Conservation (phyloP, 2,329 filamentous ascomycete genomes). For the Colletotrichum orchidophilum region DNA sequence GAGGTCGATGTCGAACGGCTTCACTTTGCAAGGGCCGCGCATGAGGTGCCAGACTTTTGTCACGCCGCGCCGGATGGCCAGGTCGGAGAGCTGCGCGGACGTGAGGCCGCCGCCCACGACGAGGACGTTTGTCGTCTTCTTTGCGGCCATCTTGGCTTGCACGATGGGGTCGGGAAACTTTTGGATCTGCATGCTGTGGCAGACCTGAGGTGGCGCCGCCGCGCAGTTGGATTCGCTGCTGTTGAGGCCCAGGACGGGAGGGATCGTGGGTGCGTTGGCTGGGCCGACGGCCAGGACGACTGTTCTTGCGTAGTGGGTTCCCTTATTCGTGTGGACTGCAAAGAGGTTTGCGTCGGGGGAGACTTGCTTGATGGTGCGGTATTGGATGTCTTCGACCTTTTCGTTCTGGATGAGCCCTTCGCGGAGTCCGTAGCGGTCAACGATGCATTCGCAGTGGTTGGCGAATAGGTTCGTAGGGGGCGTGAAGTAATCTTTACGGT, state of each 20-base stretch:
- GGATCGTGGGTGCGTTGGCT: slow-evolving; percentile 66
- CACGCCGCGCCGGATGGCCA: slow-evolving; percentile 71
- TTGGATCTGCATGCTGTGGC: slow-evolving; percentile 73
- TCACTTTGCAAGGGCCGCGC: slow-evolving; percentile 68
- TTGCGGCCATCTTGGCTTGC: slow-evolving; percentile 59
- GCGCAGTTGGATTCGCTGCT: slow-evolving; percentile 15
- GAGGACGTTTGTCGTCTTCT: slow-evolving; percentile 68
- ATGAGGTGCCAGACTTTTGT: slow-evolving; percentile 76
- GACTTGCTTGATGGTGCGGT: slow-evolving; percentile 56
- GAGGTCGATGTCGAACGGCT: slow-evolving; percentile 81
- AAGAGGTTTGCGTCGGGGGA: slow-evolving; percentile 68
- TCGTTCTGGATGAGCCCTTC: slow-evolving; percentile 67
- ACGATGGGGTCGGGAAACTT: slow-evolving; percentile 65
- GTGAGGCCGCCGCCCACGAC: slow-evolving; percentile 81
- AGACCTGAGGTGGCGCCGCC: slow-evolving; percentile 51
- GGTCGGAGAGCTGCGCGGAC: slow-evolving; percentile 76
- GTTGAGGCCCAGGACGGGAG: slow-evolving; percentile 46
- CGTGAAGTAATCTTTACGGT: slow-evolving; percentile 75
- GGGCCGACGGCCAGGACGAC: slow-evolving; percentile 79
- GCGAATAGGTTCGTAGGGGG: slow-evolving; percentile 70
- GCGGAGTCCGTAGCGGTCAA: slow-evolving; percentile 66
- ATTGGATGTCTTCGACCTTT: slow-evolving; percentile 69
- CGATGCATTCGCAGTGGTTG: slow-evolving; percentile 68
- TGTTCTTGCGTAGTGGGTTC: slow-evolving; percentile 64
- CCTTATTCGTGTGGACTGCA: slow-evolving; percentile 66